Evolutionary conservation across 192 early-diverging fungal species (phyloP), one percentile per base, ranked within the genome.

Genomic region (Mortierella claussenii): DNA sequence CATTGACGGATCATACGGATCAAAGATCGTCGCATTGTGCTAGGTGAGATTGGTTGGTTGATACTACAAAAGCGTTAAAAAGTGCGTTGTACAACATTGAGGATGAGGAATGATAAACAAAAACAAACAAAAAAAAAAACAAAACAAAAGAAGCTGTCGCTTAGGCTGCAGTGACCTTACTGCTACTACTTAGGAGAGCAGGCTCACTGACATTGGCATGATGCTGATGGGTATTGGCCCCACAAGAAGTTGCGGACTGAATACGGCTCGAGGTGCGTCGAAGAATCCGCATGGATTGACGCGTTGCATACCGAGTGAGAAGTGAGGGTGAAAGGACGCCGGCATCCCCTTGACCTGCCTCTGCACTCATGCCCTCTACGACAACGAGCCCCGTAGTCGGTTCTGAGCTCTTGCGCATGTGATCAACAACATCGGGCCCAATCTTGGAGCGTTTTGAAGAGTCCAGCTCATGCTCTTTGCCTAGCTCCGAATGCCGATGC

Each of bases 91-190:
- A 56, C 55, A 56, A 40, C 13, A 10, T 10, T 40, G 7, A 40
- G 13, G n/a, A n/a, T n/a, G n/a, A n/a, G n/a, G n/a, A n/a, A n/a
- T n/a, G n/a, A n/a, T n/a, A n/a, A n/a, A n/a, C n/a, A n/a, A n/a
- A n/a, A n/a, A n/a, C n/a, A 40, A 40, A 13, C 13, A 40, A 49
- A 50, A 34, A 47, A 62, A 28, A 13, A 27, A 37, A 62, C 50
- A 51, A 62, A 26, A 62, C 11, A 34, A 40, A 51, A 20, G 23
- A 51, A 62, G 40, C 2, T 3, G 12, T 24, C 45, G 31, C 11
- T 53, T 33, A 67, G 17, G 65, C 65, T n/a, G 65, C 65, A 3
- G 65, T 56, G 8, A 50, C 65, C 45, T 67, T 67, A 46, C 34
- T 55, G 12, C 45, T 7, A 27, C 17, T 33, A 11, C 7, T n/a